Base-by-base conservation (phyloP, 257 asterid genomes). In the Ligustrum vulgare region DNA sequence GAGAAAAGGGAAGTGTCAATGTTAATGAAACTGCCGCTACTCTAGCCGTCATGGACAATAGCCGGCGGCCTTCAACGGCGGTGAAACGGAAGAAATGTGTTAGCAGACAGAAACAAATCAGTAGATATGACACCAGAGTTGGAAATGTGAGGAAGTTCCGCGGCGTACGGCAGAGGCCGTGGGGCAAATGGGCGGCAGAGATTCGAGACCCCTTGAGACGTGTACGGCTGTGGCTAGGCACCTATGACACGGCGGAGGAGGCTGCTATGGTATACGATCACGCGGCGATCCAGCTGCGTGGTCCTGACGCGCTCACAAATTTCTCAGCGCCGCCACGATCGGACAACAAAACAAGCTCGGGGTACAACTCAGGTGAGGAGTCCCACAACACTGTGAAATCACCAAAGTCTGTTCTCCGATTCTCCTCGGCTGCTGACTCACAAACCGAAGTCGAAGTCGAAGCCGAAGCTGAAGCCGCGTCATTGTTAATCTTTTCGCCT, bases 131-230 rank as follows among this genome's bases (percentile, higher is more conserved):
- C 39, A 77, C 56, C 72, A 65, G 28, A 74, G 74, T 15, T 36
- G 84, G 75, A 6, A 58, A 31, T 41, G 81, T n/a, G 2, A 79
- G 68, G 67, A 93, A 85, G 89, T 93, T 77, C 70, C 89, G 93
- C 67, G 98, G 98, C 22, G 97, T 94, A 13, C 85, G 97, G 78
- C 94, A 81, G 78, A 39, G 97, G 78, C 93, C 93, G 0, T 91
- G 97, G 96, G 98, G 98, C 0, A 93, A 89, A 75, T 93, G 92
- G 92, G 96, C 97, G 83, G 98, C 96, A 0, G 98, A 93, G 91
- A 93, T 93, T 49, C 84, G 98, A 63, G 98, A 93, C 64, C 98
- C 96, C 20, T 0, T 68, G 79, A 82, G 89, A 47, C 93, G 96
- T 18, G 91, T 83, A 39, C 96, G 97, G 51, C 75, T 93, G 10